Evolutionary conservation across 805 yeast genomes (phyloP), one percentile per base, ranked within the genome.

Genomic region (Hanseniaspora guilliermondii): DNA sequence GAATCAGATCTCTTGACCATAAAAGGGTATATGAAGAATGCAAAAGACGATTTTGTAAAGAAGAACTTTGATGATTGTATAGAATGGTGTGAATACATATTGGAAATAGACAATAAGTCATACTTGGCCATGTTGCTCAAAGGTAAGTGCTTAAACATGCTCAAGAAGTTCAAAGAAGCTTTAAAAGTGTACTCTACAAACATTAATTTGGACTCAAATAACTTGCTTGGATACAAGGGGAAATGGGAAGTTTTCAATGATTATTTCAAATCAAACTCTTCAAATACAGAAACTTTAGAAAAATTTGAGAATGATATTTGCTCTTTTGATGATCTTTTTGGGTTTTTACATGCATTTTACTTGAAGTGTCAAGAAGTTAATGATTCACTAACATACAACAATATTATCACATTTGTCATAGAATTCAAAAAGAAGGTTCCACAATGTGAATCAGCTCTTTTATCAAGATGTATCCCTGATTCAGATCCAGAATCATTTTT

Each of bases 141-240:
- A 48, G 96, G 93, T 8, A 87, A 86, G 64, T 77, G 87, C 1
- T 71, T 75, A 55, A 80, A 79, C 56, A 64, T 76, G 8, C 60
- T 74, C 53, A 64, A 70, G 14, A 66, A 76, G 6, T 56, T 64
- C 4, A 61, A 63, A 1, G 60, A 65, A 3, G 82, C 86, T 0
- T 58, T 67, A 12, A 58, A 58, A 25, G 65, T 75, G 11, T 83
- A 81, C 60, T 60, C 61, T 32, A 62, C 61, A 21, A 88, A 88
- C 0, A 74, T 78, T 2, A 60, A 64, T 6, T 50, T 80, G 1
- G 76, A 79, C 30, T 74, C 78, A 0, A 70, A 70, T 1, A 78
- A 82, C 49, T 58, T 79, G 1, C 65, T 77, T 25, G 94, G 88
- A 0, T 89, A 93, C 94, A 87, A 85, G 62, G 97, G 97, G 0